Evolutionary conservation across 805 yeast genomes (phyloP).

Genomic region (Lachancea quebecensis): DNA sequence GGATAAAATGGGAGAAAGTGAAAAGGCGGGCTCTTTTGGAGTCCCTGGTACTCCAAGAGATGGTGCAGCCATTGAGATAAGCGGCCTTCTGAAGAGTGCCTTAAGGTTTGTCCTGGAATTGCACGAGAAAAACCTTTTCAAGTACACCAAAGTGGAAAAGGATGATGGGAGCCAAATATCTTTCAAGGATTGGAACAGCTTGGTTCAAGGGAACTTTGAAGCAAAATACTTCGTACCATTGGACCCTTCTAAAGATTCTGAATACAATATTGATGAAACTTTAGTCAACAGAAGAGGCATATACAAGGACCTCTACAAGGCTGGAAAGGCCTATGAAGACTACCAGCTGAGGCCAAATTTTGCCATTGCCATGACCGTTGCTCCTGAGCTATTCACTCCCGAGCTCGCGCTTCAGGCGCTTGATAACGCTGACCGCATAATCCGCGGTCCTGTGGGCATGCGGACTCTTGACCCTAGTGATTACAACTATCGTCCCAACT

Average conservation of each 20-base stretch:
- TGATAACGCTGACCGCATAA: constrained; percentile 57
- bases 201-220: constrained; percentile 71
- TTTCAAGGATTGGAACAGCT: constrained; percentile 64
- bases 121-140: constrained; percentile 47
- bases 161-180: constrained; percentile 52
- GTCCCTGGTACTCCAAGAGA: constrained; percentile 96
- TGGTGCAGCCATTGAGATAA: constrained; percentile 93
- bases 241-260: constrained; percentile 50
- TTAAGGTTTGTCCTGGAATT: constrained; percentile 70
- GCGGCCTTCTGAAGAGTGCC: constrained; percentile 78
- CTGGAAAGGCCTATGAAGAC: constrained; percentile 88
- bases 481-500: constrained; percentile 85
- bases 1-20: constrained; percentile 99
- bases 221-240: constrained; percentile 68
- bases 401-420: constrained; percentile 59
- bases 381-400: constrained; percentile 80
- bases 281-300: constrained; percentile 87
- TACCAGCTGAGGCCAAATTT: constrained; percentile 90
- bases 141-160: constrained; percentile 48
- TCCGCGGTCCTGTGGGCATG: constrained; percentile 90
- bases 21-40: constrained; percentile 76
- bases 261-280: constrained; percentile 53
- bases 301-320: constrained; percentile 75
- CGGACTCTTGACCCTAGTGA: constrained; percentile 89
- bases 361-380: constrained; percentile 87